Evolutionary conservation across 192 early-diverging fungal genomes (phyloP), one percentile per base, ranked within the genome.

Genomic region (Coemansia sp.): DNA sequence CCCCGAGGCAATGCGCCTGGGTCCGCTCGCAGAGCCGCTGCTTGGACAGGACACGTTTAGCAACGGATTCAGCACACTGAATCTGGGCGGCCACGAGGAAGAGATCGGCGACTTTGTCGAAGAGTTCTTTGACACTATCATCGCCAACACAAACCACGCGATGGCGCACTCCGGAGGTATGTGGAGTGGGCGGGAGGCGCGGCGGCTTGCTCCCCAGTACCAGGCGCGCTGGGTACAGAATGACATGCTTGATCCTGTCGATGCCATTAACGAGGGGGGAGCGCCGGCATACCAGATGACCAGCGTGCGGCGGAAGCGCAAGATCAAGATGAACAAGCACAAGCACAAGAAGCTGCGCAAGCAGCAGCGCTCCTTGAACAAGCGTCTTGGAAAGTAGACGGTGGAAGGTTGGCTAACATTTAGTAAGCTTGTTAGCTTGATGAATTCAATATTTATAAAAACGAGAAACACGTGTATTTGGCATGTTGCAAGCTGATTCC

Each of bases 241-340:
- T 32, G 67, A 69, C 46, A 66, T 70, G 60, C 63, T 61, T 8
- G 71, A 79, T 17, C 70, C 66, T 5, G 63, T 69, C 4, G 75
- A 78, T 15, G 59, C 56, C 5, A 71, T 72, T 42, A 61, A 38
- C 23, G 60, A 48, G 8, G 40, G 45, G 15, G 53, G 40, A 5
- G 20, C 49, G 9, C 7, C 25, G 34, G 64, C 34, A 50, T 77
- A 71, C 33, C 80, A 89, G 49, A 70, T 89, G 76, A 92, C 93
- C 25, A 91, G 86, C 66, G 90, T 95, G 34, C 74, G 88, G 65
- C 89, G 93, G 78, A 90, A 91, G 72, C 87, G 93, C 57, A 89
- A 84, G 68, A 88, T 89, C 80, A 94, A 93, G 88, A 94, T 95
- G 93, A 95, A 95, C 71, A 97, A 95, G 83, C 93, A 97, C 85